Conservation (phyloP, 2,329 filamentous ascomycete genomes). For the Phialocephala sp. region DNA sequence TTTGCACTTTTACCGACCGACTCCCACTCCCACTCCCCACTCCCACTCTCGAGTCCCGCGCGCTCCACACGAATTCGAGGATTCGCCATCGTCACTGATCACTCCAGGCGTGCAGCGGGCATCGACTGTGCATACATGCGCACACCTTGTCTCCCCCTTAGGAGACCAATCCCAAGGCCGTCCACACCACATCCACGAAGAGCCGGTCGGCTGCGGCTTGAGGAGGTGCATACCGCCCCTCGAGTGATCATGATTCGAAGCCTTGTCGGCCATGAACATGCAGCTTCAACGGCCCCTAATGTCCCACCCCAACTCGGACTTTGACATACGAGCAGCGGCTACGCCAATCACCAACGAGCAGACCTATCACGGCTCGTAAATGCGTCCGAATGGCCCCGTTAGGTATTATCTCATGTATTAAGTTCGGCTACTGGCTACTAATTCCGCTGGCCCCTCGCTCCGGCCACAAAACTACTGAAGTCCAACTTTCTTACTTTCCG, state of each 20-base stretch:
- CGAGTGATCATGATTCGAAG: neutral
- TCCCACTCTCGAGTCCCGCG: neutral
- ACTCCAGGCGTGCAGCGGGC: slow-evolving; percentile 10
- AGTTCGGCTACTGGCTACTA: neutral
- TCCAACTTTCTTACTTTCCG: neutral
- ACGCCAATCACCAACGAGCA: neutral
- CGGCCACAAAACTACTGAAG: neutral
- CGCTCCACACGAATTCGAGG: neutral
- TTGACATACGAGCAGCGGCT: neutral
- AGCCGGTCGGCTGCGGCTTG: slow-evolving; percentile 8
- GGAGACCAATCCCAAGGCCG: neutral
- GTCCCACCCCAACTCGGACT: neutral
- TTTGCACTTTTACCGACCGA: too few species aligned
- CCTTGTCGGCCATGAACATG: neutral
- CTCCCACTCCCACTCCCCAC: neutral
- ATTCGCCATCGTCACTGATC: slow-evolving; percentile 2
- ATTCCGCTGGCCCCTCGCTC: neutral
- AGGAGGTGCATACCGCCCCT: neutral
- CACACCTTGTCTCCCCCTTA: neutral
- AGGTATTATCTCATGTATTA: slow-evolving; percentile 5
- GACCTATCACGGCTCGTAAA: neutral
- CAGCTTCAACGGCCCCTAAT: neutral
- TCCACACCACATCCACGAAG: neutral
- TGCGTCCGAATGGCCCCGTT: neutral
- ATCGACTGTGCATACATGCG: slow-evolving; percentile 6